Evolutionary conservation across 176 grass and related monocot species (phyloP).

Genomic region (Otatea glauca): DNA sequence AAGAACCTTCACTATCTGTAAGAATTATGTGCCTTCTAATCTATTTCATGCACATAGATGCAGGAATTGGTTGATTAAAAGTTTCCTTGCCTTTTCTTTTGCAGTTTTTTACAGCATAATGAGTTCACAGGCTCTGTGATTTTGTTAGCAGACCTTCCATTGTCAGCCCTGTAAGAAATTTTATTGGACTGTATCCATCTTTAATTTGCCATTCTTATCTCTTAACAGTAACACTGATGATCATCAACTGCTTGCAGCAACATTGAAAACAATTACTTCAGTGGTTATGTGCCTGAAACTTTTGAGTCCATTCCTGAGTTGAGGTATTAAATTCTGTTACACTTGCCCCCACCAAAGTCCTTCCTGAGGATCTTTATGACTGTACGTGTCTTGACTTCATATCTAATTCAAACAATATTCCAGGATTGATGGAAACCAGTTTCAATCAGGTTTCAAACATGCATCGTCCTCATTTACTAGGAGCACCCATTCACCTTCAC

Average conservation of each 20-base stretch:
- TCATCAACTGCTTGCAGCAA: constrained; percentile 55
- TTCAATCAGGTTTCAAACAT: constrained; percentile 56
- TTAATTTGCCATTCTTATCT: constrained; percentile 32
- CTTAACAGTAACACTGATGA: constrained; percentile 25
- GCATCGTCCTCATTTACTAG: constrained; percentile 40
- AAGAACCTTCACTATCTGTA: constrained; percentile 78
- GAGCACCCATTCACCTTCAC: constrained; percentile 49
- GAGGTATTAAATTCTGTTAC: constrained; percentile 53
- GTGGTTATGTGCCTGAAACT: constrained; percentile 80
- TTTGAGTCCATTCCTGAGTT: constrained; percentile 78
- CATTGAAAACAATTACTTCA: constrained; percentile 88
- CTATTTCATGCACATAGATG: constrained; percentile 38
- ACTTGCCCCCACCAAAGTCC: background rate
- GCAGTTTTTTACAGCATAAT: constrained; percentile 86
- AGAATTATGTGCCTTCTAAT: constrained; percentile 31
- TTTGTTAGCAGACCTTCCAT: constrained; percentile 73
- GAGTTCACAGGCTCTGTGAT: constrained; percentile 83
- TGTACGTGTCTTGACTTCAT: constrained; percentile 39
- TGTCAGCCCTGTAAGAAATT: constrained; percentile 81
- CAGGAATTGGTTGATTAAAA: constrained; percentile 36
- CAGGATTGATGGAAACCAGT: constrained; percentile 84
- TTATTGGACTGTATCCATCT: constrained; percentile 8
- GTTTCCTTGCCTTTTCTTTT: constrained; percentile 39
- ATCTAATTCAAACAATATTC: constrained; percentile 44
- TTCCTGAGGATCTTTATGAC: background rate